Conservation (phyloP, 2,329 filamentous ascomycete species). For the Diaporthe velutina region DNA sequence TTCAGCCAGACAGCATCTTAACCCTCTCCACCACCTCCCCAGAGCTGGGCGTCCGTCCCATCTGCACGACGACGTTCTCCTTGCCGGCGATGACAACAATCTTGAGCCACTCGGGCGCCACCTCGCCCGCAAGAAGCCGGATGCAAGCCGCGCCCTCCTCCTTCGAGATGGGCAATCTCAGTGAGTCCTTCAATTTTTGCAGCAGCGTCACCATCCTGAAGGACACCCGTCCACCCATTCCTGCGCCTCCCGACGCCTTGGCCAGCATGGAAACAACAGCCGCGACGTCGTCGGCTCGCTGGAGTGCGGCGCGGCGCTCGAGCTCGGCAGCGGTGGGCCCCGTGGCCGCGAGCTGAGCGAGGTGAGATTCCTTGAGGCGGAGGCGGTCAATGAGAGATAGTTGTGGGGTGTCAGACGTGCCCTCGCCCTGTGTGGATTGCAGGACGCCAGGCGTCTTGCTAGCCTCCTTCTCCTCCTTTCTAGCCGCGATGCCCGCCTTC, state of each 20-base stretch:
- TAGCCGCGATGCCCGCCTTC: constrained; percentile 70
- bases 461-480: constrained; percentile 60
- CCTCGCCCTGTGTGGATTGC: constrained; percentile 55
- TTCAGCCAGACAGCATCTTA: constrained; percentile 42
- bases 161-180: constrained; percentile 66
- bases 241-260: constrained; percentile 57
- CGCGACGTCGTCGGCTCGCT: constrained; percentile 76
- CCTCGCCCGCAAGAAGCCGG: constrained; percentile 64
- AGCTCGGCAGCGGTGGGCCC: constrained; percentile 68
- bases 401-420: constrained; percentile 52
- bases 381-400: constrained; percentile 83
- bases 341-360: constrained; percentile 55
- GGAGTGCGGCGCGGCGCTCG: constrained; percentile 73
- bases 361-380: constrained; percentile 75
- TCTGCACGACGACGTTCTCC: constrained; percentile 70
- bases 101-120: constrained; percentile 69
- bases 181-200: constrained; percentile 76
- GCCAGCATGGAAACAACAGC: constrained; percentile 77
- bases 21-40: constrained; percentile 43
- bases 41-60: constrained; percentile 43
- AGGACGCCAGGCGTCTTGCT: constrained; percentile 46
- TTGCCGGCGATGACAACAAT: constrained; percentile 64
- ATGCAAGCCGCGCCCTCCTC: constrained; percentile 66
- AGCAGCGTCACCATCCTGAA: constrained; percentile 75
- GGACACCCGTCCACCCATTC: constrained; percentile 68